Percentiles rank a stretch among this genome's conserved stretches.
These are phyloP conservation scores for Dissophora ornata DNA, from an alignment of 192 early-diverging fungal genomes.

Conservation along the genomic window DNA sequence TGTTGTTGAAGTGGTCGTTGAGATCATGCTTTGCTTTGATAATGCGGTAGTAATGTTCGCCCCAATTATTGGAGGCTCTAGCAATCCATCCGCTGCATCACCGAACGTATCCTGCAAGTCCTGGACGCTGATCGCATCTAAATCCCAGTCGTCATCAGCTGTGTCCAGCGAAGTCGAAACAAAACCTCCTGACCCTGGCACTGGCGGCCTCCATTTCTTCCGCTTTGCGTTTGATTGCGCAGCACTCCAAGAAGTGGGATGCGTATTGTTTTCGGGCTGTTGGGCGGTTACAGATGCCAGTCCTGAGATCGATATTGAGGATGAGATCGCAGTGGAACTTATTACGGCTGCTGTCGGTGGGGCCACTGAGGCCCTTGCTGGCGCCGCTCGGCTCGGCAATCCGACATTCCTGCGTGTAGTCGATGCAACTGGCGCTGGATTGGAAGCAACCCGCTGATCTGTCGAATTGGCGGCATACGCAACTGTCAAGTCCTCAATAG, in stretches of 20 bases:
- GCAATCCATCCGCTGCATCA: background rate
- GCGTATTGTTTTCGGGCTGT: background rate
- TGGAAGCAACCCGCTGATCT: slow-evolving; percentile 3
- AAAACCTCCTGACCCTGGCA: background rate
- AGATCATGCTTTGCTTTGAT: background rate
- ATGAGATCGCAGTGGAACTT: background rate
- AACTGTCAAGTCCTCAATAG: slow-evolving; percentile 51
- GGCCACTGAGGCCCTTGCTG: background rate
- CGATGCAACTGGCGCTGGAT: background rate
- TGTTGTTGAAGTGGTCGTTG: background rate
- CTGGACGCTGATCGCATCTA: background rate
- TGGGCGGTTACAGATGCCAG: background rate
- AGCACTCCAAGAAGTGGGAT: background rate
- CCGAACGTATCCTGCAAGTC: background rate
- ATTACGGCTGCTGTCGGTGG: background rate
- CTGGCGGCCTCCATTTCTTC: slow-evolving; percentile 43
- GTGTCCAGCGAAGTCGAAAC: background rate
- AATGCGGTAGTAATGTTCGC: background rate
- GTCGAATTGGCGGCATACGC: slow-evolving; percentile 18
- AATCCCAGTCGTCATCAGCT: background rate
- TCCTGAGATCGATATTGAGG: background rate
- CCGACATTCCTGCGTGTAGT: background rate
- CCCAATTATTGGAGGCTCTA: background rate
- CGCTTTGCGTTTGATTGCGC: slow-evolving; percentile 1
- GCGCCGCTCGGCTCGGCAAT: background rate